Conservation (phyloP, 306 rosid genomes). For the Lathyrus oleraceus region DNA sequence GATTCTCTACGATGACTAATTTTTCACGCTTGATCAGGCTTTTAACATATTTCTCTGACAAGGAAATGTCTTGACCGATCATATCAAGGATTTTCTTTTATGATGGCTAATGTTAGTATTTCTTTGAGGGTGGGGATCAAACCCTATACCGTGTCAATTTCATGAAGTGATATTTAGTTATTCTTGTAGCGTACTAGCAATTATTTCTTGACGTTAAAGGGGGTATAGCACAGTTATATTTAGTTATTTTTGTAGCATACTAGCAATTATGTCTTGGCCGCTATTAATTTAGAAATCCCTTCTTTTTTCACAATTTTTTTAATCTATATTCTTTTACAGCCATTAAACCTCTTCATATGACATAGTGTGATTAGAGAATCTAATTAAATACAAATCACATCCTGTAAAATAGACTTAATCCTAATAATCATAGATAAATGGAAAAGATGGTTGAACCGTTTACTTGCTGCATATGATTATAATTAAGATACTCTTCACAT, state of each 20-base stretch:
- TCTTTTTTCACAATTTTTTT: not conserved
- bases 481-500: not conserved
- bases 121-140: not conserved
- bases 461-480: not conserved
- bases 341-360: not conserved
- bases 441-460: not conserved
- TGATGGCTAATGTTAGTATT: not conserved
- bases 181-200: not conserved
- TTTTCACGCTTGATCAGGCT: not conserved
- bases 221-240: too few species aligned
- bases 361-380: not conserved
- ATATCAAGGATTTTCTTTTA: not conserved
- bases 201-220: not conserved
- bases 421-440: not conserved
- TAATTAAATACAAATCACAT: conserved; percentile 7
- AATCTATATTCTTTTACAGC: not conserved
- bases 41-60: not conserved
- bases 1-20: not conserved
- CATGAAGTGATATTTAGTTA: not conserved
- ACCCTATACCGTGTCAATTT: not conserved
- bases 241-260: too few species aligned
- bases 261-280: too few species aligned
- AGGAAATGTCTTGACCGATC: not conserved
- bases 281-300: conserved; percentile 13
- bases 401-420: not conserved